Conservation (phyloP, 1,284 basidiomycete genomes). For the Tilletia caries region DNA sequence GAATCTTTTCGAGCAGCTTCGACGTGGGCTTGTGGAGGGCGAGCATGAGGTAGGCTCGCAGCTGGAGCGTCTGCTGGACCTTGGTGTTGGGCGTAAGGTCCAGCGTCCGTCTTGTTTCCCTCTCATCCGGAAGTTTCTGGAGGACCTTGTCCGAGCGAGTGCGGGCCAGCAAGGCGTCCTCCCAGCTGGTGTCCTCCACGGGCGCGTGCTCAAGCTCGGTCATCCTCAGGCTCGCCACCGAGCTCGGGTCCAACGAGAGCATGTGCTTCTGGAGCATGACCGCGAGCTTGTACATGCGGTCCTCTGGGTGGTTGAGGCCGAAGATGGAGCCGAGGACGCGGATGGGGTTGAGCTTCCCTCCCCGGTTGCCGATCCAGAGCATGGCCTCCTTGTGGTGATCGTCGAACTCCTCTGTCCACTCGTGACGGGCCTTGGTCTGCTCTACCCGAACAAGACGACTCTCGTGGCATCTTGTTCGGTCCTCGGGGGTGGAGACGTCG, state of each 20-base stretch:
- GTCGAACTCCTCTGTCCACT: not conserved
- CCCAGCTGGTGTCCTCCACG: not conserved
- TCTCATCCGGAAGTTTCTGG: not conserved
- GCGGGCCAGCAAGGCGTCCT: not conserved
- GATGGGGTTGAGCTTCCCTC: not conserved
- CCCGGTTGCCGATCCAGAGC: not conserved
- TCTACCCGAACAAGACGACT: not conserved
- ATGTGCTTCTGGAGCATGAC: not conserved
- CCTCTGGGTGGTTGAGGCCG: not conserved
- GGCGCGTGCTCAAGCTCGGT: not conserved
- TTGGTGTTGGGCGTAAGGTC: not conserved
- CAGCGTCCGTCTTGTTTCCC: not conserved
- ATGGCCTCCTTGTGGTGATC: not conserved
- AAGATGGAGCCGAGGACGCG: not conserved
- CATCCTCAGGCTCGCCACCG: not conserved
- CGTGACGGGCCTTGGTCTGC: not conserved
- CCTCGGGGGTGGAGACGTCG: not conserved
- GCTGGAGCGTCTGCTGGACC: not conserved
- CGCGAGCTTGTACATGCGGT: not conserved
- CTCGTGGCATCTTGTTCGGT: not conserved
- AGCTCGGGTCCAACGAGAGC: not conserved
- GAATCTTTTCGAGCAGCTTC: not conserved
- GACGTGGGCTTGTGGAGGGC: not conserved
- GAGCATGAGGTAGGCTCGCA: not conserved
- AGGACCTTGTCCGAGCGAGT: not conserved